Evolutionary conservation across 768 basidiomycete species (phyloP).

Genomic region (Mrakia hoshinonis): DNA sequence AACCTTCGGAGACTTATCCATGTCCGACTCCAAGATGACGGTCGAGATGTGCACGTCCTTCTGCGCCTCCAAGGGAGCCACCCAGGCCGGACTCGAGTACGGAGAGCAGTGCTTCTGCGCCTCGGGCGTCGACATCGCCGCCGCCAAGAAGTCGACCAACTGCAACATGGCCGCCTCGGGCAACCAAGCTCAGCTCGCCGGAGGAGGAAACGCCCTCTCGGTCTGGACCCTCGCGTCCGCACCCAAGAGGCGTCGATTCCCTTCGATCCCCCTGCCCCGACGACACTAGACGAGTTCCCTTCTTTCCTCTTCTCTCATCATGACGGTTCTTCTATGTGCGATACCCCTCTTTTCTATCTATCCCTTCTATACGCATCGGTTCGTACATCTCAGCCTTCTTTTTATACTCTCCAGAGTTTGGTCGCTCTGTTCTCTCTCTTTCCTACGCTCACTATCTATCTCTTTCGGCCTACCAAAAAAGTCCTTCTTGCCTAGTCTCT

Average conservation of each 20-base stretch:
- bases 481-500: too few species aligned
- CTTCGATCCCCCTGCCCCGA: too few species aligned
- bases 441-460: background rate
- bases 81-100: slow-evolving; percentile 41
- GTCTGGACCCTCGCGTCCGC: too few species aligned
- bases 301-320: background rate
- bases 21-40: slow-evolving; percentile 37
- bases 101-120: slow-evolving; percentile 24
- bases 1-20: background rate
- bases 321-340: too few species aligned
- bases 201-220: slow-evolving; percentile 14
- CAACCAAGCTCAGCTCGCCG: background rate
- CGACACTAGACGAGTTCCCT: background rate
- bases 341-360: background rate
- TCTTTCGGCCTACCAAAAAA: too few species aligned
- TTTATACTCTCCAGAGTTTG: too few species aligned
- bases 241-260: too few species aligned
- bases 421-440: background rate
- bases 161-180: background rate
- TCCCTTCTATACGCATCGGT: background rate
- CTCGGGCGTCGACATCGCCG: background rate
- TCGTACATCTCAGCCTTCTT: background rate
- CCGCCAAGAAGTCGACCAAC: slow-evolving; percentile 18
- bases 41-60: slow-evolving; percentile 36
- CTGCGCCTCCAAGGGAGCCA: slow-evolving; percentile 38